Evolutionary conservation across 768 basidiomycete genomes (phyloP).

Genomic region (Hypholoma sublateritium): DNA sequence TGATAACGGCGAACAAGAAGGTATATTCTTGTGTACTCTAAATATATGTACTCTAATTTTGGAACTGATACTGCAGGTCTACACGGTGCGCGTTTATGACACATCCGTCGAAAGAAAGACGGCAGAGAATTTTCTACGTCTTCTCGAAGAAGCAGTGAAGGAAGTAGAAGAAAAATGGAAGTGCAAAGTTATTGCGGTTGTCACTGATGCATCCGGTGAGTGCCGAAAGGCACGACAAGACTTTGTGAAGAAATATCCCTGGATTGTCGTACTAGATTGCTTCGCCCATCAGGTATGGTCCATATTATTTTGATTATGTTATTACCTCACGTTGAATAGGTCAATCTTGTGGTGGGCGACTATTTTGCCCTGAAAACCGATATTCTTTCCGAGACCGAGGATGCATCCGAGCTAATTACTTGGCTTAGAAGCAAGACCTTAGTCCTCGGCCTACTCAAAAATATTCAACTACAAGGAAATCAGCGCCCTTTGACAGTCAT

Average conservation of each 20-base stretch:
- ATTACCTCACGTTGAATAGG: conserved; percentile 23
- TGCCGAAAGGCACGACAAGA: conserved; percentile 14
- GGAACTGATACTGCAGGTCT: conserved; percentile 15
- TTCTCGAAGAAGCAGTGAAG: conserved; percentile 6
- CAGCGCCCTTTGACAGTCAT: conserved; percentile 19
- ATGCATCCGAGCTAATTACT: conserved; percentile 33
- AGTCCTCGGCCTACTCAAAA: conserved; percentile 24
- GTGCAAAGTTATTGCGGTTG: conserved; percentile 21
- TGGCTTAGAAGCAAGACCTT: conserved; percentile 35
- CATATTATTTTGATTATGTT: background rate
- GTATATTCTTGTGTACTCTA: conserved; percentile 11
- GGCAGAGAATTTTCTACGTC: conserved; percentile 14
- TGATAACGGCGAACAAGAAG: conserved; percentile 24
- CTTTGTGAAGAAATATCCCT: conserved; percentile 10
- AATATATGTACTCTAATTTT: conserved; percentile 1
- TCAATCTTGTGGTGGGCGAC: conserved; percentile 39
- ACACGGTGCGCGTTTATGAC: conserved; percentile 28
- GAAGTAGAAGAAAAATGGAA: conserved; percentile 21
- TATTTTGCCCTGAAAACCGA: conserved; percentile 29
- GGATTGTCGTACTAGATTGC: conserved; percentile 19
- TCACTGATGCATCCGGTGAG: conserved; percentile 29
- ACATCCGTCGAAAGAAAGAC: conserved; percentile 29
- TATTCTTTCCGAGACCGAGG: conserved; percentile 16
- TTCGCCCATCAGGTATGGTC: conserved; percentile 19
- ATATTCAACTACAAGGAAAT: conserved; percentile 17